Evolutionary conservation across 257 asterid species (phyloP).

Genomic region (Henckelia pumila): DNA sequence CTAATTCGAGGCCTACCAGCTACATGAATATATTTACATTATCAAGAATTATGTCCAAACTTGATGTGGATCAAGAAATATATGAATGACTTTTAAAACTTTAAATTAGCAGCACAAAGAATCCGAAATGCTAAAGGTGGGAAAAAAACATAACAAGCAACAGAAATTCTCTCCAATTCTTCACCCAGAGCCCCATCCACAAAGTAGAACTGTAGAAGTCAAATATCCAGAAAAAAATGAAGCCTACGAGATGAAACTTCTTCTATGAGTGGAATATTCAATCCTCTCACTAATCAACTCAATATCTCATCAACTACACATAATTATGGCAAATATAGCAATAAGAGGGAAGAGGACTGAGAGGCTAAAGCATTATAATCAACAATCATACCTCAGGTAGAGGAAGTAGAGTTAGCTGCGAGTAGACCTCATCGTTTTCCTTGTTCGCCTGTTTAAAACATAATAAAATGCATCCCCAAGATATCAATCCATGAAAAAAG

Average conservation of each 20-base stretch:
- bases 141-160: background rate
- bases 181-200: background rate
- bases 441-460: slow-evolving; percentile 69
- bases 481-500: background rate
- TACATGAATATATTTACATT: slow-evolving; percentile 26
- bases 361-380: background rate
- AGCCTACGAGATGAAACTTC: background rate
- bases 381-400: slow-evolving; percentile 60
- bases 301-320: slow-evolving; percentile 7
- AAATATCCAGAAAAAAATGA: slow-evolving; percentile 1
- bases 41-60: slow-evolving; percentile 10
- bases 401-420: slow-evolving; percentile 83
- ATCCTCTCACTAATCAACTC: slow-evolving; percentile 11
- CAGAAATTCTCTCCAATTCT: background rate
- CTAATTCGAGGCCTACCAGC: slow-evolving; percentile 47
- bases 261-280: background rate
- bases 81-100: slow-evolving; percentile 3
- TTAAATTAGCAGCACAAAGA: slow-evolving; percentile 2
- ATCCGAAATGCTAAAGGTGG: slow-evolving; percentile 1
- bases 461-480: slow-evolving; percentile 20
- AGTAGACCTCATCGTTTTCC: slow-evolving; percentile 97
- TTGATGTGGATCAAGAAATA: slow-evolving; percentile 1
- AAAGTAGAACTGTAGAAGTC: slow-evolving; percentile 3
- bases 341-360: background rate
- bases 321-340: slow-evolving; percentile 12